Conservation (phyloP, 176 grass and related monocot species). For the Carex cristatella region DNA sequence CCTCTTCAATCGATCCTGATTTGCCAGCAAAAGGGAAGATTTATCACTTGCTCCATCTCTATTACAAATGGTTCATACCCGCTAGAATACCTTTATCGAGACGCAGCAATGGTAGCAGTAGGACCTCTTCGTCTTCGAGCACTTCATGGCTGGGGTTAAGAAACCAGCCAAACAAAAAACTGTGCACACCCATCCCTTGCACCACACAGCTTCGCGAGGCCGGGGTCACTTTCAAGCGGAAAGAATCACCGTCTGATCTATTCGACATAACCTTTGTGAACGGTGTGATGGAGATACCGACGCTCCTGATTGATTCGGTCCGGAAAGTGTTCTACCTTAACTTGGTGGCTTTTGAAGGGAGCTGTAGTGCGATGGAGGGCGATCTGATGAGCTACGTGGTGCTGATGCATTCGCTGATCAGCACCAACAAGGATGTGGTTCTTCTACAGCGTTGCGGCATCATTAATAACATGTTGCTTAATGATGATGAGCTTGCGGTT, state of each 20-base stretch:
- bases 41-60: conserved; percentile 12
- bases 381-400: conserved; percentile 16
- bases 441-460: conserved; percentile 17
- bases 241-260: not conserved
- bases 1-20: not conserved
- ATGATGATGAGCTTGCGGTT: conserved; percentile 9
- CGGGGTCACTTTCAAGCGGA: not conserved
- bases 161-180: not conserved
- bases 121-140: not conserved
- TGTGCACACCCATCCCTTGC: not conserved
- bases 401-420: conserved; percentile 5
- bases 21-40: not conserved
- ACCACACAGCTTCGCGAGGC: conserved; percentile 12
- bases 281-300: conserved; percentile 15
- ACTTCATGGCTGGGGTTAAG: not conserved
- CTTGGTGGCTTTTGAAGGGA: not conserved
- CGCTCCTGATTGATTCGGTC: not conserved
- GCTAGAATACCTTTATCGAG: not conserved
- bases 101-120: not conserved
- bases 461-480: conserved; percentile 12
- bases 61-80: not conserved
- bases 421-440: not conserved
- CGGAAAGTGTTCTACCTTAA: conserved; percentile 15
- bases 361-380: not conserved
- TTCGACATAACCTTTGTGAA: conserved; percentile 21